Evolutionary conservation across 208 protist genomes (phyloP).

Genomic region (Kentomonas sorsogonicus): DNA sequence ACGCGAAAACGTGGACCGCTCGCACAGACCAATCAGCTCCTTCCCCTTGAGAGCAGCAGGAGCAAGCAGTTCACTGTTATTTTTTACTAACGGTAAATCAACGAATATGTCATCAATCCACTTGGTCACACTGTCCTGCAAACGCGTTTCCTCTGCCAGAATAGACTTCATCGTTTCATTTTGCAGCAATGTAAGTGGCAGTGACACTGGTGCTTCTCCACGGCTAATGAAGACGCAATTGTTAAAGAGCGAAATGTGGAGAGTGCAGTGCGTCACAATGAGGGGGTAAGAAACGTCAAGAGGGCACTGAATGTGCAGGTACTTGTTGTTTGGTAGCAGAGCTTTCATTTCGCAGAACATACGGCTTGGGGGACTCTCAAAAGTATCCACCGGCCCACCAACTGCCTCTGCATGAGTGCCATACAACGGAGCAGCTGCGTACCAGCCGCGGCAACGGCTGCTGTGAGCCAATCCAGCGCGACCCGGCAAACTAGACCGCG

Average conservation of each 20-base stretch:
- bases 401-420: constrained; percentile 27
- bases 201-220: constrained; percentile 33
- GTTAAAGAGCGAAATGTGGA: constrained; percentile 79
- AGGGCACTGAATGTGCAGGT: constrained; percentile 55
- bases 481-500: no score
- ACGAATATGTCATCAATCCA: constrained; percentile 71
- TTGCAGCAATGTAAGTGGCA: constrained; percentile 44
- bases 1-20: constrained; percentile 28
- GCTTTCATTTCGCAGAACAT: constrained; percentile 52
- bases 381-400: constrained; percentile 41
- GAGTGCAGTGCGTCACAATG: constrained; percentile 48
- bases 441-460: constrained; percentile 76
- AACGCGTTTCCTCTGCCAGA: no score
- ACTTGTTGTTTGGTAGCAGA: constrained; percentile 24
- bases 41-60: constrained; percentile 34
- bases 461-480: no score
- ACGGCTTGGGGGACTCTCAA: constrained; percentile 41
- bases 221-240: constrained; percentile 79
- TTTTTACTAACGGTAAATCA: constrained; percentile 27
- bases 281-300: constrained; percentile 75
- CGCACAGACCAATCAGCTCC: constrained; percentile 42
- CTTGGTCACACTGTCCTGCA: constrained; percentile 31
- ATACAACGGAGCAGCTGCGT: constrained; percentile 45
- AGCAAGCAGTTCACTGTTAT: constrained; percentile 44
- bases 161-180: constrained; percentile 42